phyloP scores from a whole-genome alignment of 441 rosid genomes.

The Erysimum pusillum region DNA sequence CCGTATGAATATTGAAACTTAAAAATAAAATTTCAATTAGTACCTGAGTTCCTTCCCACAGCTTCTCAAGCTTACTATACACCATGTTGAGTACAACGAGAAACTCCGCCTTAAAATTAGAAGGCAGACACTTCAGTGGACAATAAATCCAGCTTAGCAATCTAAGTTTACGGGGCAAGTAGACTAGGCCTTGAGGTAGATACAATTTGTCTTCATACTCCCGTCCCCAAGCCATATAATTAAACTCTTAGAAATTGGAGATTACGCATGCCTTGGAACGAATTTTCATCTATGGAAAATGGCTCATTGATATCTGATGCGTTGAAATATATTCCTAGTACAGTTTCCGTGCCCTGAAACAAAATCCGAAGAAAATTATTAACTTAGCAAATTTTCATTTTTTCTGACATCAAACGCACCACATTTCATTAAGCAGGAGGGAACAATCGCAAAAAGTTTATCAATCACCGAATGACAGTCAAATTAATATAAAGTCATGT shows the following conservation, averaged over 20 bases:
- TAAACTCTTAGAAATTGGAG: neutral
- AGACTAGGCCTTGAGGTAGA: neutral
- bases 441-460: neutral
- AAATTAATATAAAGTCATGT: neutral
- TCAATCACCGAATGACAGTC: neutral
- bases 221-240: too few species aligned
- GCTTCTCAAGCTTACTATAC: conserved; percentile 21
- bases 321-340: conserved; percentile 21
- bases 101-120: conserved; percentile 2
- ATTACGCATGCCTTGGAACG: conserved; percentile 13
- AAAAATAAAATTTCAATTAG: neutral
- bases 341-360: neutral
- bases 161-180: conserved; percentile 31
- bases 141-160: conserved; percentile 30
- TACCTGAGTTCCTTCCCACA: conserved; percentile 42
- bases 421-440: neutral
- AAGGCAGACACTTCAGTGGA: conserved; percentile 30
- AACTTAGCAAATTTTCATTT: too few species aligned
- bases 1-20: too few species aligned
- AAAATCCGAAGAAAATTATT: neutral
- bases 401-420: too few species aligned
- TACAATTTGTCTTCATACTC: neutral
- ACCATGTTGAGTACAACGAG: conserved; percentile 35
- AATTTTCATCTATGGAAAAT: neutral
- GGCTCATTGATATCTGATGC: neutral